These are phyloP conservation scores for Nemania serpens DNA, from an alignment of 2,329 filamentous ascomycete genomes.

Conservation along the genomic window DNA sequence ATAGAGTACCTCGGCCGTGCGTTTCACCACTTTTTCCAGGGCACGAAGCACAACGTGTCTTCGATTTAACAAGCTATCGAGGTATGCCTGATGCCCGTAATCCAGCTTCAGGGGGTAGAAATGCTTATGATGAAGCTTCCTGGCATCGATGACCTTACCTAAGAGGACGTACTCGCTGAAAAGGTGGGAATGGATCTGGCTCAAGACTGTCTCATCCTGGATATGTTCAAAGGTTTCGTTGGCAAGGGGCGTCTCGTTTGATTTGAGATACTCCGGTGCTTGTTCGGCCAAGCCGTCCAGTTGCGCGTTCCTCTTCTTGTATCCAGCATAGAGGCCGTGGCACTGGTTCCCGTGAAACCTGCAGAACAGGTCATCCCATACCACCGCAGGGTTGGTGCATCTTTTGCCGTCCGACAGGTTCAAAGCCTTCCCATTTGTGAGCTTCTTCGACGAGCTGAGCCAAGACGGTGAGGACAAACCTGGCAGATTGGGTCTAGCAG, in stretches of 20 bases:
- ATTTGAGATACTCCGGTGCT: conserved; percentile 45
- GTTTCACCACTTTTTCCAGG: conserved; percentile 49
- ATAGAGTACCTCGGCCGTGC: conserved; percentile 50
- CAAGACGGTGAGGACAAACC: conserved; percentile 16
- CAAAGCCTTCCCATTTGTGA: conserved; percentile 13
- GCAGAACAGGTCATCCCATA: conserved; percentile 25
- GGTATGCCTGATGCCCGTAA: conserved; percentile 42
- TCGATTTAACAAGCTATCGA: conserved; percentile 40
- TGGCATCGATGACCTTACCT: conserved; percentile 34
- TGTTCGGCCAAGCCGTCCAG: conserved; percentile 45
- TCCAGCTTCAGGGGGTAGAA: conserved; percentile 40
- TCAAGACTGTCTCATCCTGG: conserved; percentile 44
- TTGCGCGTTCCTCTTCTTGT: conserved; percentile 52
- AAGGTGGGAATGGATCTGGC: conserved; percentile 47
- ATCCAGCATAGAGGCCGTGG: conserved; percentile 53
- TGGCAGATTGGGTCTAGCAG: conserved; percentile 15
- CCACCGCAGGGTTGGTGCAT: conserved; percentile 10
- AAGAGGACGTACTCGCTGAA: conserved; percentile 42
- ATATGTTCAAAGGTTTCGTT: conserved; percentile 48
- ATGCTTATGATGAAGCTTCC: conserved; percentile 39
- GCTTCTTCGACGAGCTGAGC: background rate
- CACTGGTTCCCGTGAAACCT: conserved; percentile 43
- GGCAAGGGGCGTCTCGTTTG: conserved; percentile 43
- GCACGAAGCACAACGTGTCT: conserved; percentile 42
- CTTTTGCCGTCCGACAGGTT: conserved; percentile 21